Conservation (phyloP, 2,329 filamentous ascomycete genomes). For the Ambrosiella beaveri region DNA sequence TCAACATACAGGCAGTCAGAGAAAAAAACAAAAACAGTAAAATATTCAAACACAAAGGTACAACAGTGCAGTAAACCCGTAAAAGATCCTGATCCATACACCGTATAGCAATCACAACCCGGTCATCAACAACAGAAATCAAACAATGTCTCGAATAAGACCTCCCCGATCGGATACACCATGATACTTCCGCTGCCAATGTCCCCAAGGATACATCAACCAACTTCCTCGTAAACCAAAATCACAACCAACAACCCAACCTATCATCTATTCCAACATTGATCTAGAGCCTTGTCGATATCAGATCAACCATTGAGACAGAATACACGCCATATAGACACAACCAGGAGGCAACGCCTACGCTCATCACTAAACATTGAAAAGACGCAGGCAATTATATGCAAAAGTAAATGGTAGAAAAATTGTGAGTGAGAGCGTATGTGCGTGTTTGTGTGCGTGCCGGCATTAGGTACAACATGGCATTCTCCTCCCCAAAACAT, state of each 20-base stretch:
- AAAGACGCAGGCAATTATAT: conserved; percentile 1
- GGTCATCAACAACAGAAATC: background rate
- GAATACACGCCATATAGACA: background rate
- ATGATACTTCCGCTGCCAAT: background rate
- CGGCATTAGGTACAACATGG: background rate
- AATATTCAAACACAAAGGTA: conserved; percentile 9
- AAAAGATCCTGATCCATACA: conserved; percentile 5
- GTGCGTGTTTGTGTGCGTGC: background rate
- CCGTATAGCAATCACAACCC: background rate
- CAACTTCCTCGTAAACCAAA: background rate
- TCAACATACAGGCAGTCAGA: background rate
- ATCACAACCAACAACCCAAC: background rate
- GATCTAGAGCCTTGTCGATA: background rate
- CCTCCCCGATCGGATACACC: no score
- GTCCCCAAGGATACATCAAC: background rate
- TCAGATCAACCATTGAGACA: background rate
- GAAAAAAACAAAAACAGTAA: conserved; percentile 11
- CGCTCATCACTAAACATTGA: no score
- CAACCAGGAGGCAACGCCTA: background rate
- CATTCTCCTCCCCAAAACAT: background rate
- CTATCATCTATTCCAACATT: background rate
- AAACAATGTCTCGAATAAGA: no score
- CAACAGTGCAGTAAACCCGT: conserved; percentile 6
- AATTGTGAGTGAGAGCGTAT: background rate
- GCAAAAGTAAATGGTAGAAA: background rate